These are phyloP conservation scores for Pseudocercospora fuligena DNA, from an alignment of 2,329 filamentous ascomycete species.

Conservation along the genomic window DNA sequence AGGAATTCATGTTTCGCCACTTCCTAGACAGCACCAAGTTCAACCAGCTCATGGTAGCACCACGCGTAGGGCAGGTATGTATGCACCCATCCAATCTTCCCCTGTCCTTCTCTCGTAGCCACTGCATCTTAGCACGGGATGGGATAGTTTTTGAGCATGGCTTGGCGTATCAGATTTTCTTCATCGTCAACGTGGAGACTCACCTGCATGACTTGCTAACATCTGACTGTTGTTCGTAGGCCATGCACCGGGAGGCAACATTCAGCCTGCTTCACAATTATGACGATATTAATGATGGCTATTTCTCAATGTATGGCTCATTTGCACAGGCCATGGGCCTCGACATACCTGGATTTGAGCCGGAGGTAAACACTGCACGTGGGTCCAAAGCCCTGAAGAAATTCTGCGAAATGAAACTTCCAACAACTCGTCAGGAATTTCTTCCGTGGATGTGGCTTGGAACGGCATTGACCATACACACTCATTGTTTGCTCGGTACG, in stretches of 20 bases:
- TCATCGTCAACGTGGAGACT: too few species aligned
- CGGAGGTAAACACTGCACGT: slow-evolving; percentile 3
- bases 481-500: slow-evolving; percentile 11
- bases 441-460: slow-evolving; percentile 18
- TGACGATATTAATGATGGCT: slow-evolving; percentile 17
- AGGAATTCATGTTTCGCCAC: slow-evolving; percentile 5
- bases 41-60: slow-evolving; percentile 4
- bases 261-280: slow-evolving; percentile 3
- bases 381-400: slow-evolving; percentile 11
- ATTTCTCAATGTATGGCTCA: slow-evolving; percentile 12
- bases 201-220: neutral
- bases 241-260: slow-evolving; percentile 4
- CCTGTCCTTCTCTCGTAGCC: neutral
- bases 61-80: slow-evolving; percentile 11
- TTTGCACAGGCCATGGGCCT: slow-evolving; percentile 5
- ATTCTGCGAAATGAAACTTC: neutral
- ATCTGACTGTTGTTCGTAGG: neutral
- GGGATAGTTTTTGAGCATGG: too few species aligned
- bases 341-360: slow-evolving; percentile 6
- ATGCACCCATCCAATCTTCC: neutral
- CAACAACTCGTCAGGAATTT: slow-evolving; percentile 5
- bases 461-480: slow-evolving; percentile 6
- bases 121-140: too few species aligned
- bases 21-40: slow-evolving; percentile 1
- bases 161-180: too few species aligned